Evolutionary conservation across 768 basidiomycete species (phyloP).

Genomic region (Gymnopilus dilepis): DNA sequence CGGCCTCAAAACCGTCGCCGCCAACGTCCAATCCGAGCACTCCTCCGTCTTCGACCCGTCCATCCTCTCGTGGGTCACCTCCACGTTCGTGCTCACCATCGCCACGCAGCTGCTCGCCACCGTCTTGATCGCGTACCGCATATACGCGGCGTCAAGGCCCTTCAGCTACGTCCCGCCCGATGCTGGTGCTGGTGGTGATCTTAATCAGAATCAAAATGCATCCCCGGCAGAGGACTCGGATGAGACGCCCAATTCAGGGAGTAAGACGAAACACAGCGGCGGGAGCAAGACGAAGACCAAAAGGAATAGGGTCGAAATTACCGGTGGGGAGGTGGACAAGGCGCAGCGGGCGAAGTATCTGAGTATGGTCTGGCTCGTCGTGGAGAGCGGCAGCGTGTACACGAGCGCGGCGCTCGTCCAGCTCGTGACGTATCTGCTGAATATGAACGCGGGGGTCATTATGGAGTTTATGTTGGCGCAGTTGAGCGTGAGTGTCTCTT

Average conservation of each 20-base stretch:
- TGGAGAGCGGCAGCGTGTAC: constrained; percentile 33
- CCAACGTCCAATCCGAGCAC: constrained; percentile 25
- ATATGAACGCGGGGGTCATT: constrained; percentile 36
- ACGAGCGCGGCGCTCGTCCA: constrained; percentile 32
- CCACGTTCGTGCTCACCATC: constrained; percentile 33
- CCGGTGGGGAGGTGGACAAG: constrained; percentile 14
- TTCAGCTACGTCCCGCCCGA: constrained; percentile 1
- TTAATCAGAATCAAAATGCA: background rate
- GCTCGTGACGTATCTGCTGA: constrained; percentile 28
- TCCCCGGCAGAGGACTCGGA: background rate
- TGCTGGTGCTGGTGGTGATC: background rate
- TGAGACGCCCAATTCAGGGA: background rate
- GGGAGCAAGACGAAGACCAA: background rate
- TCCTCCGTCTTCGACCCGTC: constrained; percentile 32
- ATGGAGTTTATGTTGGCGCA: constrained; percentile 33
- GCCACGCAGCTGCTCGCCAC: constrained; percentile 33
- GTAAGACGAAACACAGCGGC: background rate
- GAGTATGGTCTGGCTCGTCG: constrained; percentile 29
- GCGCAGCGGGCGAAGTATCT: constrained; percentile 24
- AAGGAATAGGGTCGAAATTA: background rate
- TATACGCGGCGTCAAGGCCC: constrained; percentile 27
- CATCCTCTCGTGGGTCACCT: constrained; percentile 33
- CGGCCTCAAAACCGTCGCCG: constrained; percentile 32
- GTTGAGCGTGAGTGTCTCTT: constrained; percentile 29
- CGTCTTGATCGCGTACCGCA: constrained; percentile 27